Evolutionary conservation across 495 filamentous ascomycete genomes (phyloP).

Genomic region (Xylaria scruposa): DNA sequence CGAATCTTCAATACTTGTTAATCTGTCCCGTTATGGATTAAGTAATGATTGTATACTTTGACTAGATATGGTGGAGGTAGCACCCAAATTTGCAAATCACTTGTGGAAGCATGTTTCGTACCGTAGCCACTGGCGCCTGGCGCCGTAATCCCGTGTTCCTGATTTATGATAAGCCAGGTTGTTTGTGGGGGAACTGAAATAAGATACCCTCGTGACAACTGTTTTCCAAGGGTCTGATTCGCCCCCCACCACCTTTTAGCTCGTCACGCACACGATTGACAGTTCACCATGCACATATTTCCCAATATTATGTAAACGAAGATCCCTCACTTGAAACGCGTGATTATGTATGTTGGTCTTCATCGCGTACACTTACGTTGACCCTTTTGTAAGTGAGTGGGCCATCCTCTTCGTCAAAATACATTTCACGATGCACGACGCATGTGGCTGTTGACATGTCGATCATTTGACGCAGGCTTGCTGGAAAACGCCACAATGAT

Average conservation of each 20-base stretch:
- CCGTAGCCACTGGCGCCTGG: constrained; percentile 17
- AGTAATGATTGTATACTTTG: background rate
- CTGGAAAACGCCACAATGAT: background rate
- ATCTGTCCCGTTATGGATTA: constrained; percentile 7
- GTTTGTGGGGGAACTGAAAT: constrained; percentile 19
- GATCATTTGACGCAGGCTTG: background rate
- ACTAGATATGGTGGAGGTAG: background rate
- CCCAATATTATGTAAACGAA: background rate
- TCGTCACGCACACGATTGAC: constrained; percentile 8
- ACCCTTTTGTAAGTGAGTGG: constrained; percentile 3
- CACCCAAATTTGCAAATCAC: constrained; percentile 16
- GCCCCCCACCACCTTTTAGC: background rate
- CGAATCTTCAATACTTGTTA: background rate
- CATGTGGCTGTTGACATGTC: background rate
- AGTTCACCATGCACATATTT: constrained; percentile 7
- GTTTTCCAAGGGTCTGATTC: background rate
- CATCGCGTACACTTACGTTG: background rate
- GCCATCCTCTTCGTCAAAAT: background rate
- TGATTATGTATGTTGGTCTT: background rate
- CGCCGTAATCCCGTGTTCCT: background rate
- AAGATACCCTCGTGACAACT: constrained; percentile 12
- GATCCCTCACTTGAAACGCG: background rate
- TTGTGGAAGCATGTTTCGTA: constrained; percentile 1
- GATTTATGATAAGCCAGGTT: constrained; percentile 4
- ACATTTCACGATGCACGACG: background rate